Evolutionary conservation across 2,329 filamentous ascomycete species (phyloP).

Genomic region (Clarireedia paspali): DNA sequence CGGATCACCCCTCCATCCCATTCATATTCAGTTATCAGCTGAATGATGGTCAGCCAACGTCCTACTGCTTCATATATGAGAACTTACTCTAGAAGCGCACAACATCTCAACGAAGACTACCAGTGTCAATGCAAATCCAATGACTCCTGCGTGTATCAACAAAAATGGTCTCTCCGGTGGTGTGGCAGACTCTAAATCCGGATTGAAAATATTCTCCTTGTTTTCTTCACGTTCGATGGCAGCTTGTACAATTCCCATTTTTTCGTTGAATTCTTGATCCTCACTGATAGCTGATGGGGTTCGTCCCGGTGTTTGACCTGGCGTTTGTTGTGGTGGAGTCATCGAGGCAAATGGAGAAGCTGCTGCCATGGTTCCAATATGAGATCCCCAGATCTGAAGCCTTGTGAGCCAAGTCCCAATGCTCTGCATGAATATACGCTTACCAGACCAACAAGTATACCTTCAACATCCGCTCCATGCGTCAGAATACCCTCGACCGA

Average conservation of each 20-base stretch:
- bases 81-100: conserved; percentile 12
- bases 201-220: conserved; percentile 14
- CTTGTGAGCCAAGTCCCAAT: background rate
- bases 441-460: conserved; percentile 15
- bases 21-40: conserved; percentile 16
- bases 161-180: conserved; percentile 15
- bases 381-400: conserved; percentile 17
- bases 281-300: conserved; percentile 10
- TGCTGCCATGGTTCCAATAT: conserved; percentile 15
- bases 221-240: conserved; percentile 17
- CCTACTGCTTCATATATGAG: background rate
- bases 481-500: conserved; percentile 17
- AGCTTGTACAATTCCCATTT: conserved; percentile 14
- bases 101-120: conserved; percentile 19
- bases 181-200: conserved; percentile 11
- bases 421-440: background rate
- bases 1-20: conserved; percentile 15
- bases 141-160: conserved; percentile 14
- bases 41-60: background rate
- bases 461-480: conserved; percentile 17
- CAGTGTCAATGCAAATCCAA: conserved; percentile 15
- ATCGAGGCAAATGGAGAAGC: conserved; percentile 12
- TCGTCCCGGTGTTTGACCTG: conserved; percentile 2
- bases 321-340: conserved; percentile 6
- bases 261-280: conserved; percentile 11